Evolutionary conservation across 2,329 filamentous ascomycete genomes (phyloP).

Genomic region (Pseudopyrenochaeta lycopersici): DNA sequence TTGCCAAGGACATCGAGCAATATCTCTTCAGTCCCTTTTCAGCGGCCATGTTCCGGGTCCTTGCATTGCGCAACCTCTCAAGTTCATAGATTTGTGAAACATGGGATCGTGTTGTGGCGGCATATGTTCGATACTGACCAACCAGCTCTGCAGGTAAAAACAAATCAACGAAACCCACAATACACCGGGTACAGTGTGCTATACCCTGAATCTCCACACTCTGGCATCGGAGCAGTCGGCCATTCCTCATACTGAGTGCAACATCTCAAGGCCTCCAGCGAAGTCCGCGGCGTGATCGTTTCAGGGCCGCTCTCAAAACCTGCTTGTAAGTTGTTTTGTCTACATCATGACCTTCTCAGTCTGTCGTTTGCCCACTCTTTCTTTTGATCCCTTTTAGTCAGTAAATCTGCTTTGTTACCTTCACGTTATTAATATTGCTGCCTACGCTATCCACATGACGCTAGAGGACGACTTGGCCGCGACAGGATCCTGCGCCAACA

Average conservation of each 20-base stretch:
- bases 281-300: background rate
- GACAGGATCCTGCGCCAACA: conserved; percentile 1
- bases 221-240: background rate
- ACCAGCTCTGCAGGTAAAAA: conserved; percentile 24
- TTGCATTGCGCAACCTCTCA: background rate
- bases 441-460: background rate
- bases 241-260: background rate
- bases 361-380: background rate
- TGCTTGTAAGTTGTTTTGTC: background rate
- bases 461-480: background rate
- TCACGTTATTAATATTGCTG: background rate
- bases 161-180: background rate
- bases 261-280: background rate
- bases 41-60: background rate
- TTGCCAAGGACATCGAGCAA: conserved; percentile 8
- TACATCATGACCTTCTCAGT: background rate
- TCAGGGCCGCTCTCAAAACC: background rate
- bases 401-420: background rate
- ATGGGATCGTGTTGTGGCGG: conserved; percentile 19
- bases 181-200: background rate
- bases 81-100: conserved; percentile 11
- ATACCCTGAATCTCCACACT: background rate
- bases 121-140: conserved; percentile 12
- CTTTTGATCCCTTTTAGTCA: background rate
- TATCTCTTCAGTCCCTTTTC: background rate